Evolutionary conservation across 768 basidiomycete species (phyloP), one percentile per base, ranked within the genome.

Genomic region (Pleurotus giganteus): DNA sequence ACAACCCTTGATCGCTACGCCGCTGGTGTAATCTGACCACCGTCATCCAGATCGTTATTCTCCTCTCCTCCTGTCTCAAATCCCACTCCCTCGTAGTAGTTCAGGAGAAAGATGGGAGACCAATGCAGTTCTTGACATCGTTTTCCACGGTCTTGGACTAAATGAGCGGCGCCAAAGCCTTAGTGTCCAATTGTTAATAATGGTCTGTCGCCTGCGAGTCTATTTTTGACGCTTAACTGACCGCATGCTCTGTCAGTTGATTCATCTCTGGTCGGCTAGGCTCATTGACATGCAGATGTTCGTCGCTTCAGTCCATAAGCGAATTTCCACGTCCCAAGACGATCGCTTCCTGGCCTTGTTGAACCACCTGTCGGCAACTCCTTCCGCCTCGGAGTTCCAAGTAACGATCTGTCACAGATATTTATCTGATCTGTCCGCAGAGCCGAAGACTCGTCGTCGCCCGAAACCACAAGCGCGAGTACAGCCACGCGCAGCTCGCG

Each of bases 61-160:
- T 4, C 70, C 75, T 4, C 71, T 86, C 23, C 71, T 88, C 39
- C 66, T 87, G 24, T 70, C 72, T 19, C 85, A 88, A 65, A 78
- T 89, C 12, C 83, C 85, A 23, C 72, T 73, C 4, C 75, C 83
- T 9, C 76, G 80, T 54, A 68, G 72, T 36, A 77, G 74, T 19
- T 62, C 65, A 21, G 74, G 73, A 24, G 67, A 75, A 4, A 76
- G 84, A 61, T 86, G 84, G 79, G 85, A 87, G 26, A 70, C 74
- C 13, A 75, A 75, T 27, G 68, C 67, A 19, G 78, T 82, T 1
- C 65, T 87, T 15, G 76, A 82, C 47, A 72, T 85, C 31, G 59
- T 74, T 31, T 72, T 77, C 44, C 63, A 67, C 37, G 71, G 74
- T 47, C 41, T 75, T 37, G 41, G 61, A 34, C 73, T 56, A 34